phyloP scores from a whole-genome alignment of 495 filamentous ascomycete genomes.

The Neurospora hispaniola region DNA sequence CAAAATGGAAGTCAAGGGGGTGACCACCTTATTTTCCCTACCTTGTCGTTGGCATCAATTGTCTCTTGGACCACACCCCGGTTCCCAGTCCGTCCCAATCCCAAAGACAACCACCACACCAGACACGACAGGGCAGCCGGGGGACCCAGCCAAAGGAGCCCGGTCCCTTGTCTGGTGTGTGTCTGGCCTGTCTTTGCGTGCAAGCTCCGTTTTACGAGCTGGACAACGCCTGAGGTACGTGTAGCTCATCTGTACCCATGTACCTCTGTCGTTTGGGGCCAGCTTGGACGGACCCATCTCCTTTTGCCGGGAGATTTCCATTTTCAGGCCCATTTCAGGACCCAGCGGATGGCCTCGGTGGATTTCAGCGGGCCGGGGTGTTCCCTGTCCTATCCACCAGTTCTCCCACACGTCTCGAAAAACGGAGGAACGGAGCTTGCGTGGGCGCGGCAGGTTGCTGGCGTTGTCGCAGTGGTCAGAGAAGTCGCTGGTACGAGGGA shows the following conservation, averaged over 20 bases:
- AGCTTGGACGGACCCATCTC: background rate
- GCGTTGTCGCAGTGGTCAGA: background rate
- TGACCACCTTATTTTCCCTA: slow-evolving; percentile 13
- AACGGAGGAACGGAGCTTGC: slow-evolving; percentile 6
- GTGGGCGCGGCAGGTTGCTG: background rate
- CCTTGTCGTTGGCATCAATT: slow-evolving; percentile 17
- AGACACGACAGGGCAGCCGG: background rate
- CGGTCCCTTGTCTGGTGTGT: background rate
- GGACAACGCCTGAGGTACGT: background rate
- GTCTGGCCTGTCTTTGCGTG: background rate
- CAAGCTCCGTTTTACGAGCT: background rate
- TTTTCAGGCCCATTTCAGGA: slow-evolving; percentile 9
- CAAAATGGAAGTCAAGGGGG: slow-evolving; percentile 11
- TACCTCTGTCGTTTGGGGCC: background rate
- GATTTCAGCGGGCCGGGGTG: slow-evolving; percentile 13
- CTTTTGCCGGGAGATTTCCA: slow-evolving; percentile 10
- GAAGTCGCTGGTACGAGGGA: background rate
- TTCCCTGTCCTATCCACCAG: slow-evolving; percentile 1
- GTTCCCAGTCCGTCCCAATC: slow-evolving; percentile 10
- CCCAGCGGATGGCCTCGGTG: slow-evolving; percentile 18
- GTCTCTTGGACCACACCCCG: slow-evolving; percentile 7
- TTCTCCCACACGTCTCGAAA: slow-evolving; percentile 2
- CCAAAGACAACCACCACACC: background rate
- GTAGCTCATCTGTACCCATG: background rate
- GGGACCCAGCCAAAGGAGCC: background rate